These are phyloP conservation scores for Plenodomus lindquistii DNA, from an alignment of 2,329 filamentous ascomycete species.

Conservation along the genomic window DNA sequence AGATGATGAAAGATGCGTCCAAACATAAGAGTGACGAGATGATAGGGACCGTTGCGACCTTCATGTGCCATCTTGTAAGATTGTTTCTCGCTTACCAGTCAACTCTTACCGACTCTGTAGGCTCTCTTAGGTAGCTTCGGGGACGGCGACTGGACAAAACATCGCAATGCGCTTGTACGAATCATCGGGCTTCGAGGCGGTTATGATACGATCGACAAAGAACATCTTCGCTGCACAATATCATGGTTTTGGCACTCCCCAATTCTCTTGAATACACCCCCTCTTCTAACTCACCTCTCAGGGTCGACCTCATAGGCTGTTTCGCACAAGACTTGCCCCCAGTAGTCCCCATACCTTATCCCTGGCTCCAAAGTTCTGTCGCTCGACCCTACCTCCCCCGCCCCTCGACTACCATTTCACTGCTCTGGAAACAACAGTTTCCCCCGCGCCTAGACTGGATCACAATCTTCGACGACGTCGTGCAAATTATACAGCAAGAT, in stretches of 20 bases:
- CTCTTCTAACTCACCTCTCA: conserved; percentile 9
- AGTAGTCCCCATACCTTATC: conserved; percentile 24
- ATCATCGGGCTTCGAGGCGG: conserved; percentile 31
- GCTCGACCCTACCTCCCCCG: conserved; percentile 64
- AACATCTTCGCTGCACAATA: conserved; percentile 32
- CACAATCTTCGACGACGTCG: conserved; percentile 32
- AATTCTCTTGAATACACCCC: too few species aligned
- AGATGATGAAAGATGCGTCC: conserved; percentile 24
- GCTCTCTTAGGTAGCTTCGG: conserved; percentile 24
- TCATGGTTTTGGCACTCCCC: too few species aligned
- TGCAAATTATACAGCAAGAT: conserved; percentile 31
- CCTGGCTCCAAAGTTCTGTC: conserved; percentile 37
- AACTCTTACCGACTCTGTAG: conserved; percentile 10
- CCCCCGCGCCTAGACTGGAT: conserved; percentile 31
- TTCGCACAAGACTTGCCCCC: conserved; percentile 37
- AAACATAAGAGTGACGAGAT: conserved; percentile 27
- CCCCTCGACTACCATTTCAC: conserved; percentile 57
- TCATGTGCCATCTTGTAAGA: conserved; percentile 36
- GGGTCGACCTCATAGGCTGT: conserved; percentile 32
- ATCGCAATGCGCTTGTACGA: conserved; percentile 26
- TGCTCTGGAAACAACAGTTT: conserved; percentile 59
- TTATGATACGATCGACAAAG: conserved; percentile 20
- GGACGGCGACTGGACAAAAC: conserved; percentile 24
- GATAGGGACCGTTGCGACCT: conserved; percentile 23
- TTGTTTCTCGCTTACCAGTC: too few species aligned